A percentile compares a stretch with the other conserved stretches of the same genome.
phyloP scores from a whole-genome alignment of 352 stramenopile genomes.

The Phytophthora syringae region DNA sequence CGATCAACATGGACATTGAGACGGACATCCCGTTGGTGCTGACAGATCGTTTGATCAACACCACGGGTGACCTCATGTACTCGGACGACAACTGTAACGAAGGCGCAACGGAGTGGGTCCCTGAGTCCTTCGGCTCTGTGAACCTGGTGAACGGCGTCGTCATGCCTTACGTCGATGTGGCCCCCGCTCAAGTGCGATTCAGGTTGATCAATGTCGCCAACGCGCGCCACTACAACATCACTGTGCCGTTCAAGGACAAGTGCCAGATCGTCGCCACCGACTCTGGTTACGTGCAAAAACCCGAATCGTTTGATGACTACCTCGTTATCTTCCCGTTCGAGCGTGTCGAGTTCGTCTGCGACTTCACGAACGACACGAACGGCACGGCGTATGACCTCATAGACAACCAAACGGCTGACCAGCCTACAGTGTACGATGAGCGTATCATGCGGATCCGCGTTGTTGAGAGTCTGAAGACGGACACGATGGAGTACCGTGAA shows the following conservation, averaged over 20 bases:
- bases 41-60: conserved; percentile 49
- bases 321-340: conserved; percentile 53
- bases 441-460: conserved; percentile 58
- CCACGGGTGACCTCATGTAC: conserved; percentile 50
- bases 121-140: conserved; percentile 58
- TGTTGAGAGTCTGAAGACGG: conserved; percentile 40
- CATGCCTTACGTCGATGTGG: conserved; percentile 76
- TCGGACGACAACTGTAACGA: conserved; percentile 56
- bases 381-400: conserved; percentile 57
- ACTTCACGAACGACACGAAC: conserved; percentile 49
- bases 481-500: conserved; percentile 35
- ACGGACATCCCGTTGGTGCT: conserved; percentile 61
- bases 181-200: conserved; percentile 71
- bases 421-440: conserved; percentile 51
- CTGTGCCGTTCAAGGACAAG: conserved; percentile 67
- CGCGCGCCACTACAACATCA: conserved; percentile 79
- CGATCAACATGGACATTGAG: conserved; percentile 58
- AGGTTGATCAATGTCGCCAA: conserved; percentile 69
- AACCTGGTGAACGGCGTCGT: conserved; percentile 67
- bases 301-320: conserved; percentile 19
- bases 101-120: conserved; percentile 49
- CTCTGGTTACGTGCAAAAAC: conserved; percentile 57
- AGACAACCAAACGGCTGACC: conserved; percentile 50
- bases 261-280: conserved; percentile 67
- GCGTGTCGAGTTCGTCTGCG: conserved; percentile 67